Percentiles rank a stretch among this genome's conserved stretches.
These are phyloP conservation scores for Neonectria punicea DNA, from an alignment of 2,329 filamentous ascomycete genomes.

Conservation along the genomic window DNA sequence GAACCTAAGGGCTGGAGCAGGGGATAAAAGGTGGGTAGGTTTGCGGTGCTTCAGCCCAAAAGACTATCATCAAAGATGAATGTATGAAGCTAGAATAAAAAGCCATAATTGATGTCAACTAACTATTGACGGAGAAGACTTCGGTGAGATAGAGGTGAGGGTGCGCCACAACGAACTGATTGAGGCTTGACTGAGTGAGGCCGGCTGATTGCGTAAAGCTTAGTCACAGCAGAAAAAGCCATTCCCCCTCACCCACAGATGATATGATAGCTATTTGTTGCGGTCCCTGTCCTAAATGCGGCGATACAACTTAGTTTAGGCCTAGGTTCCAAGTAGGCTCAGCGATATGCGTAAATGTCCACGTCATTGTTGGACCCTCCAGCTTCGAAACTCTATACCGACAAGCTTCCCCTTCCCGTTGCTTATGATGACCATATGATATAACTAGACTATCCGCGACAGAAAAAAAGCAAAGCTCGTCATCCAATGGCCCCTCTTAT, in stretches of 20 bases:
- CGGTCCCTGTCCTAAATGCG: not conserved
- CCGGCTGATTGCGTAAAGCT: not conserved
- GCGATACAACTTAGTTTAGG: not conserved
- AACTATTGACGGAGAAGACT: not conserved
- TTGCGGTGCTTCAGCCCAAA: not conserved
- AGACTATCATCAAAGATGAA: not conserved
- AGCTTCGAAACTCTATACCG: slow-evolving; percentile 1
- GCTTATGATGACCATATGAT: not conserved
- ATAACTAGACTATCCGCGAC: not conserved
- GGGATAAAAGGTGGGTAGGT: not conserved
- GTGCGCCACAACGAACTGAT: not conserved
- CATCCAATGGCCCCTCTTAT: not conserved
- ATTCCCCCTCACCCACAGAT: not conserved
- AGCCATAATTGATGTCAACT: not conserved
- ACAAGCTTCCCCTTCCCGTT: not conserved
- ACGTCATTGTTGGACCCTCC: not conserved
- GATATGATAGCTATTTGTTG: not conserved
- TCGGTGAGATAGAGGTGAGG: not conserved
- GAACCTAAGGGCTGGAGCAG: too few relatives aligned
- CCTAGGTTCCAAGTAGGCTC: not conserved
- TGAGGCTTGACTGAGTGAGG: not conserved
- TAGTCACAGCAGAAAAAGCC: not conserved
- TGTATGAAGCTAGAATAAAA: not conserved
- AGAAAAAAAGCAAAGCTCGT: slow-evolving; percentile 6
- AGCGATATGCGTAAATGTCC: slow-evolving; percentile 3